phyloP scores from a whole-genome alignment of 225 moss, liverwort and hornwort species.

The Sphagnum contortum region DNA sequence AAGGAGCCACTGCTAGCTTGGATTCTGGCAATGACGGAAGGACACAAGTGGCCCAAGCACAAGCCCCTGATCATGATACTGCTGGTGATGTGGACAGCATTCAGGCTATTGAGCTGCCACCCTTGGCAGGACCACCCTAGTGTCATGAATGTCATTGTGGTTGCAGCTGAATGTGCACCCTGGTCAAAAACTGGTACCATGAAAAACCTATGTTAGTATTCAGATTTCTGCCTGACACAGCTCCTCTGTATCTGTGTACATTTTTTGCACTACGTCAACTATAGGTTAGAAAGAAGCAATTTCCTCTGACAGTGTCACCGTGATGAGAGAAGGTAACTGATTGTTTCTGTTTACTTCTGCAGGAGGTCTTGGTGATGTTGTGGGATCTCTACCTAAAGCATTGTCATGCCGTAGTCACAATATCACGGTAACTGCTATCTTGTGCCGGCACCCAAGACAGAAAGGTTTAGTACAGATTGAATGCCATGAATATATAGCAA shows the following conservation, averaged over 20 bases:
- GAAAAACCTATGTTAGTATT: too few relatives aligned
- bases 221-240: too few relatives aligned
- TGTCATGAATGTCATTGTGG: conserved; percentile 69
- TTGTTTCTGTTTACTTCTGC: background rate
- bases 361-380: conserved; percentile 89
- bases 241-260: too few relatives aligned
- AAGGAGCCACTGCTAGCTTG: conserved; percentile 26
- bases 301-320: too few relatives aligned
- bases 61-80: conserved; percentile 8
- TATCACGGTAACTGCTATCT: conserved; percentile 39
- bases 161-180: conserved; percentile 85
- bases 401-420: conserved; percentile 76
- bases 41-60: conserved; percentile 9
- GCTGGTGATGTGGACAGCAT: conserved; percentile 20
- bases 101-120: conserved; percentile 39
- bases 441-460: too few relatives aligned
- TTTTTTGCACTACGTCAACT: too few relatives aligned
- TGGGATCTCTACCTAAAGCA: conserved; percentile 79
- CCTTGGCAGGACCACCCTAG: conserved; percentile 58
- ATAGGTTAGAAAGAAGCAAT: too few relatives aligned
- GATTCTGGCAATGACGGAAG: conserved; percentile 25
- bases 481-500: too few relatives aligned
- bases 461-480: background rate
- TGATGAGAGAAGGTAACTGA: too few relatives aligned
- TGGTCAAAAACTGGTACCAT: conserved; percentile 82